Base-by-base conservation (phyloP, 1,139 yeast species). In the Magnusiomyces tetraspermus region DNA sequence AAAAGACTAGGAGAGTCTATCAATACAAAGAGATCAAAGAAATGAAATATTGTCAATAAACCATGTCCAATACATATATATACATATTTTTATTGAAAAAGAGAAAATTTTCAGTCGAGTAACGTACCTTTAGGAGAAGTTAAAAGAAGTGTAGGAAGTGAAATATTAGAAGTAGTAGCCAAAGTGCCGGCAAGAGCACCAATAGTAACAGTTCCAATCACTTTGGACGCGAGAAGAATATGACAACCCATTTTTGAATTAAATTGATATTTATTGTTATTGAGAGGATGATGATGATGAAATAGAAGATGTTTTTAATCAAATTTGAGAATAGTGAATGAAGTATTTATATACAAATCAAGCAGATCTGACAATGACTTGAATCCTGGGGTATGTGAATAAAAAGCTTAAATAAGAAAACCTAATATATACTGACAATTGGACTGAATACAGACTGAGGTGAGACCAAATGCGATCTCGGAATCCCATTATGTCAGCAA, bases 201-300 rank as follows among this genome's bases (percentile, higher is more conserved):
- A 47, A 63, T 54, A 11, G 65, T 57, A n/a, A 62, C 65, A 22
- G 67, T 63, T 15, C 67, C 67, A 38, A 63, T 54, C 46, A 63
- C 63, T 51, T 63, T 63, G 42, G 66, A 59, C 17, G 60, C 53
- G 46, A 62, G 58, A 43, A 61, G 53, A 33, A 17, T 33, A 28
- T 28, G 31, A 28, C 31, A 28, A 8, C 31, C 6, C 31, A 11
- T 28, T 28, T 28, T 28, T 28, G 31, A 8, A 28, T 28, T 28
- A 28, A 6, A 28, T 11, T 28, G 31, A 6, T 28, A 8, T 6
- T 28, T 11, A 33, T 17, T 13, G 17, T 8, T 33, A 17, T 33
- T 33, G 38, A 13, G n/a, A n/a, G n/a, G n/a, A n/a, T n/a, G n/a
- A n/a, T n/a, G n/a, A n/a, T n/a, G n/a, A n/a, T n/a, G n/a, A n/a